Base-by-base conservation (phyloP, 2,329 filamentous ascomycete species). In the Cytospora paraplurivora region DNA sequence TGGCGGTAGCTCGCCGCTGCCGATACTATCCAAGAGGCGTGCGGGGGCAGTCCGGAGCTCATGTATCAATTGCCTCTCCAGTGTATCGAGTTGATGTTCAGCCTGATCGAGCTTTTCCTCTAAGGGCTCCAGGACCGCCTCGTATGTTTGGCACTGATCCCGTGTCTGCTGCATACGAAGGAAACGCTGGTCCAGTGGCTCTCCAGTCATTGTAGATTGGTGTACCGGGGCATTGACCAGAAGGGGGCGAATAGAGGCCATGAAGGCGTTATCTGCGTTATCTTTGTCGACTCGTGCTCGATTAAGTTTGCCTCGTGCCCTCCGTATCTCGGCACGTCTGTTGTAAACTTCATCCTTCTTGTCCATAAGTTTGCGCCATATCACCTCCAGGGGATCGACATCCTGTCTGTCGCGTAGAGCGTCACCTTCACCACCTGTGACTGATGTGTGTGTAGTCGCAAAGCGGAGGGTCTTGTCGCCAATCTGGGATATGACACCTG, bases 61-160 rank as follows among this genome's bases (percentile, higher is more conserved):
- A 35, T 59, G 76, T 58, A 79, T 78, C 47, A 80, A 76, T 4
- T 72, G 70, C 3, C 71, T 73, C 66, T 81, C 77, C 1, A 79
- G 65, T 11, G 27, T 62, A 13, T 67, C 54, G 3, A 70, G 66
- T 32, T 58, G 57, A 3, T 51, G 37, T 51, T 65, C 53, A 4
- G 55, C 55, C 7, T 64, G 69, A 35, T 70, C 72, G 12, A 78
- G 71, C 3, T 74, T 70, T 4, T 73, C 72, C 51, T 78, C 75
- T 41, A 76, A 70, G 33, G 76, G 71, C 44, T 78, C 77, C 11
- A 79, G 61, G 7, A 65, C 67, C 12, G 68, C 55, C 59, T 79
- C 77, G 1, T 74, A 69, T 8, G 33, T 12, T 21, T 65, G 59
- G n/a, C 33, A 65, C 21, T 44, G 35, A 8, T 62, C 50, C 13